These are phyloP conservation scores for Brettanomyces sp. DNA, from an alignment of 805 yeast genomes.

Conservation along the genomic window DNA sequence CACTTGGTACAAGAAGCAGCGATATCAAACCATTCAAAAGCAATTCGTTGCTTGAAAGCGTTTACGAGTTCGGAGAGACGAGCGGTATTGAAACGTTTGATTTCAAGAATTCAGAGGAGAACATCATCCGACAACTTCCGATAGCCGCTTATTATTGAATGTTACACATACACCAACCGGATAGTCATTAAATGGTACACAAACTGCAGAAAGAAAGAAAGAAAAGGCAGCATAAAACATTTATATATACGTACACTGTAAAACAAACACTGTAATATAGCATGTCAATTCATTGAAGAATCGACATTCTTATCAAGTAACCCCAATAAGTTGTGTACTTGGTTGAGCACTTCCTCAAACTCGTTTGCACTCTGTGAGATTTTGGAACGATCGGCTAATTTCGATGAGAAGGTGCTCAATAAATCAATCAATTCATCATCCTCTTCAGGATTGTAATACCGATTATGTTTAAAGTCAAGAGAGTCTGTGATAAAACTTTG, in stretches of 20 bases:
- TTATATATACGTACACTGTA: no score
- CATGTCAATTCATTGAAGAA: not conserved
- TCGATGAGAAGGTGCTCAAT: no score
- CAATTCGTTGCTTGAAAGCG: slow-evolving; percentile 26
- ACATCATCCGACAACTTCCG: slow-evolving; percentile 9
- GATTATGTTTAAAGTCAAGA: no score
- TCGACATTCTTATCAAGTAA: slow-evolving; percentile 1
- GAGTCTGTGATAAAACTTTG: no score
- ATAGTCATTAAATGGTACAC: no score
- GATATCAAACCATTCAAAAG: slow-evolving; percentile 44
- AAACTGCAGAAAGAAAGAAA: no score
- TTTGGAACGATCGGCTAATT: no score
- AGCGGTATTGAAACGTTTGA: slow-evolving; percentile 5
- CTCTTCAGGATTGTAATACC: no score
- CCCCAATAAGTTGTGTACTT: slow-evolving; percentile 13
- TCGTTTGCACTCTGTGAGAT: no score
- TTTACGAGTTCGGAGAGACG: slow-evolving; percentile 12
- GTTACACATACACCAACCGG: not conserved
- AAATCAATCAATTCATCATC: no score
- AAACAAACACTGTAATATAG: no score
- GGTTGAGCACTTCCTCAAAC: not conserved
- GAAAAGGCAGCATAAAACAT: no score
- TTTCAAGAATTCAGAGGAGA: slow-evolving; percentile 8
- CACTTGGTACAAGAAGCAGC: slow-evolving; percentile 50
- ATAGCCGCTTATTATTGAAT: slow-evolving; percentile 12